These are phyloP conservation scores for Leccinum subgranulosum DNA, from an alignment of 768 basidiomycete species.

Conservation along the genomic window DNA sequence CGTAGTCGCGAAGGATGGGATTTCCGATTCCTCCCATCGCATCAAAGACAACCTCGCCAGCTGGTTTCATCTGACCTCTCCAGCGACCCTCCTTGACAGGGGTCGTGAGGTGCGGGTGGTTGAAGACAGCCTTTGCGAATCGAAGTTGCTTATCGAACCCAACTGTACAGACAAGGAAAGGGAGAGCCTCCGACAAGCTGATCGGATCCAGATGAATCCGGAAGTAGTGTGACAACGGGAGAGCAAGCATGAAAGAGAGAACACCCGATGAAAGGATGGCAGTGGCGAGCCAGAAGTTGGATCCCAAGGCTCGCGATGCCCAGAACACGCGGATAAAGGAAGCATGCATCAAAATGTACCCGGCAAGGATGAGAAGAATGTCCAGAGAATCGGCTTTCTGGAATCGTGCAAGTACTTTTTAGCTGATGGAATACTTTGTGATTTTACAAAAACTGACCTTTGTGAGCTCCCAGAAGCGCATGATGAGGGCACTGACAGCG, in stretches of 20 bases:
- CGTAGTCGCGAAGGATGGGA: conserved; percentile 88
- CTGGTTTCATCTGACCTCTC: conserved; percentile 60
- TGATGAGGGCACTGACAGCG: conserved; percentile 67
- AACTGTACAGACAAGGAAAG: conserved; percentile 96
- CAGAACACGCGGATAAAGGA: conserved; percentile 91
- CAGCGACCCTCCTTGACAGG: conserved; percentile 40
- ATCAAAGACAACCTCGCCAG: conserved; percentile 80
- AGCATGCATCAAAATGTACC: conserved; percentile 93
- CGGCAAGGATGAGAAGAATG: conserved; percentile 91
- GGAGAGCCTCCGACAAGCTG: conserved; percentile 90
- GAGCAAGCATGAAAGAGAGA: conserved; percentile 80
- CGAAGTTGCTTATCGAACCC: conserved; percentile 98
- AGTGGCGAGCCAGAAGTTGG: conserved; percentile 61
- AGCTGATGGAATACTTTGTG: not conserved
- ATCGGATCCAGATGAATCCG: conserved; percentile 90
- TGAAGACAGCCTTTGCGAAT: conserved; percentile 86
- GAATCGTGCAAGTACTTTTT: conserved; percentile 15
- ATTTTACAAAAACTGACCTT: conserved; percentile 46
- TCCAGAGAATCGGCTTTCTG: conserved; percentile 95
- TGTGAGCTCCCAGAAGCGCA: conserved; percentile 84
- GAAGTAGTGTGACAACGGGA: conserved; percentile 74
- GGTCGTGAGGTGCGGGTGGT: conserved; percentile 62
- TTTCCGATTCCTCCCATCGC: conserved; percentile 77
- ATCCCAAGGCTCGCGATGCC: conserved; percentile 83
- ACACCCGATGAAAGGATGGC: conserved; percentile 79